Conservation (phyloP, 2,329 filamentous ascomycete genomes). For the Aureobasidium sp. region DNA sequence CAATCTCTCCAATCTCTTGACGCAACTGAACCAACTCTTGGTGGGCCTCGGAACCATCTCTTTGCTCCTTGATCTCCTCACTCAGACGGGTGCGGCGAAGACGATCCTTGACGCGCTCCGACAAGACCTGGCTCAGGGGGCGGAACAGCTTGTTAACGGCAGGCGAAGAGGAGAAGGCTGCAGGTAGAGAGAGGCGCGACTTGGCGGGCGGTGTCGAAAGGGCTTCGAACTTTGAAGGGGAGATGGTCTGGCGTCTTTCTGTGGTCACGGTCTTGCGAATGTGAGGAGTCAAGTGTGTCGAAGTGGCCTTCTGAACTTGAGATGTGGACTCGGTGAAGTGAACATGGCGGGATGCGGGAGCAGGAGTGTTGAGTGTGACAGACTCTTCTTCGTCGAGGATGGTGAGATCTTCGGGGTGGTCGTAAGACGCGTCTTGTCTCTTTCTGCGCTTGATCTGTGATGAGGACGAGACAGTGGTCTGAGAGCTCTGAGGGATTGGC, state of each 20-base stretch:
- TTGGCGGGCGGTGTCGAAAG: slow-evolving; percentile 19
- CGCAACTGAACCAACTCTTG: slow-evolving; percentile 28
- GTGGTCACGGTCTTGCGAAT: slow-evolving; percentile 22
- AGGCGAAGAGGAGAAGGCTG: slow-evolving; percentile 18
- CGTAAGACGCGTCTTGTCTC: slow-evolving; percentile 10
- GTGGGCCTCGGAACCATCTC: slow-evolving; percentile 22
- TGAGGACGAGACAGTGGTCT: slow-evolving; percentile 2
- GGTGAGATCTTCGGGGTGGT: slow-evolving; percentile 6
- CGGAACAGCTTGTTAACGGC: slow-evolving; percentile 20
- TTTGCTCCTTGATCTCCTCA: slow-evolving; percentile 30
- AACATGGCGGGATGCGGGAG: slow-evolving; percentile 19
- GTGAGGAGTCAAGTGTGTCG: slow-evolving; percentile 26
- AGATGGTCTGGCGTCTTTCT: slow-evolving; percentile 23
- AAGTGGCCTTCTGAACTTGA: slow-evolving; percentile 18
- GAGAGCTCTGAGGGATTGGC: slow-evolving; percentile 2
- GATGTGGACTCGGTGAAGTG: slow-evolving; percentile 20
- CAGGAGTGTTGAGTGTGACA: slow-evolving; percentile 11
- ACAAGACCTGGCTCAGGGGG: slow-evolving; percentile 23
- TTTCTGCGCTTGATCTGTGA: slow-evolving; percentile 14
- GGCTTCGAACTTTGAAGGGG: slow-evolving; percentile 16
- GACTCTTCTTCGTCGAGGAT: slow-evolving; percentile 2
- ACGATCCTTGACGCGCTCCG: slow-evolving; percentile 27
- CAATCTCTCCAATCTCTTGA: slow-evolving; percentile 28
- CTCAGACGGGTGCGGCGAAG: slow-evolving; percentile 34
- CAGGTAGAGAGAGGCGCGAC: slow-evolving; percentile 24